Evolutionary conservation across 2,329 filamentous ascomycete genomes (phyloP), one percentile per base, ranked within the genome.

Genomic region (Tympanopsis confertula): DNA sequence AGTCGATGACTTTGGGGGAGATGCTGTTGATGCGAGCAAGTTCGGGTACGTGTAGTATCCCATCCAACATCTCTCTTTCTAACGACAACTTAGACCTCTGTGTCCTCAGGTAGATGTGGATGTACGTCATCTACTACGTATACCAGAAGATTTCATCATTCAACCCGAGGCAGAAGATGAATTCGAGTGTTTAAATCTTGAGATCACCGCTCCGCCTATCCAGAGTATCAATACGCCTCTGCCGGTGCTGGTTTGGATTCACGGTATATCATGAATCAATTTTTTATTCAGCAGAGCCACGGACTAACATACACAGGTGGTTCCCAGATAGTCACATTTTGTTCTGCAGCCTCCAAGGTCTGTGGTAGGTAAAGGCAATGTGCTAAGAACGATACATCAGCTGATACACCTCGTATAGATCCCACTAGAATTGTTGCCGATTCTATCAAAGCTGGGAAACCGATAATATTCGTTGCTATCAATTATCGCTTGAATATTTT

Each of bases 401-500:
- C n/a, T n/a, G n/a, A n/a, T n/a, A n/a, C n/a, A n/a, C n/a, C 24
- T 7, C 5, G 2, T 14, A 28, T 20, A 61, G 58, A 62, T 41
- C 48, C 51, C 5, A 53, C 48, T 13, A 49, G 44, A 5, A 43
- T 63, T 12, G 52, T 66, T 1, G 48, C 47, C 0, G 53, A 61
- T 19, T 63, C 63, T 0, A 46, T 57, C 1, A 42, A 43, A 1
- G 10, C 44, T 2, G 50, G 49, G 1, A 54, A 56, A 26, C 61
- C 62, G 0, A 50, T 65, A 2, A 52, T 66, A 7, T 57, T 60
- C 15, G 59, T 68, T 2, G 55, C 55, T 17, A 55, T 65, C 36
- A 61, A 65, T 37, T 64, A 64, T 36, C 52, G 62, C 5, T 47
- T 65, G 10, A 64, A 62, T 33, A 56, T 64, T 13, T 64, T 70